These are phyloP conservation scores for Mortierella sp. DNA, from an alignment of 371 early-diverging fungal species.

Conservation along the genomic window DNA sequence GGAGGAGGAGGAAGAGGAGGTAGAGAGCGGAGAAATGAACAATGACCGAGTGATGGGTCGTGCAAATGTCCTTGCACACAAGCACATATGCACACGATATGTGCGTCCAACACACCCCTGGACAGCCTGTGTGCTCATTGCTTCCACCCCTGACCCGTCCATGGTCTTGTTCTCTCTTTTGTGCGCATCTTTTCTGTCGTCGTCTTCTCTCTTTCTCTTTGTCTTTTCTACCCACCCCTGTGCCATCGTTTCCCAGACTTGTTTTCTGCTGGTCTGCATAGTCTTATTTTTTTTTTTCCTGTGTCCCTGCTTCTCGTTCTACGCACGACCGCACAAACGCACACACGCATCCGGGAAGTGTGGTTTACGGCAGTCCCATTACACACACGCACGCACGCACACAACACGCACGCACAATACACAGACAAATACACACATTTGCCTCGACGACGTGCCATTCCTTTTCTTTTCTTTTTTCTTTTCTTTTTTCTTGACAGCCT, in stretches of 20 bases:
- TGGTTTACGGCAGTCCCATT: too few species aligned
- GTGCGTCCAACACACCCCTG: too few species aligned
- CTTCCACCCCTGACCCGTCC: background rate
- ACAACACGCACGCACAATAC: background rate
- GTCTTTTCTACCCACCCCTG: background rate
- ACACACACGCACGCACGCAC: background rate
- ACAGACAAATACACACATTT: background rate
- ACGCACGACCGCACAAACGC: background rate
- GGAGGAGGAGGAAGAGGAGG: too few species aligned
- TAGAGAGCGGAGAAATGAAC: conserved; percentile 5
- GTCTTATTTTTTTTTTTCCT: background rate
- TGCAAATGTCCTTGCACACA: too few species aligned
- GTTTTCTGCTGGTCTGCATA: background rate
- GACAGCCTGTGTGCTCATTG: background rate
- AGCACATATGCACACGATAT: too few species aligned
- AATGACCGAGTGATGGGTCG: conserved; percentile 8
- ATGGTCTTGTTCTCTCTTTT: background rate
- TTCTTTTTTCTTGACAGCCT: background rate
- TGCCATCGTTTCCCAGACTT: background rate
- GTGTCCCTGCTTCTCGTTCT: background rate
- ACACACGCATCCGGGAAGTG: too few species aligned
- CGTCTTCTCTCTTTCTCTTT: background rate
- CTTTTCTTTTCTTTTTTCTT: background rate
- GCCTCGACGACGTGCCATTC: background rate
- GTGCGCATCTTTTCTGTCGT: background rate